Percentiles rank a stretch among this genome's conserved stretches.
phyloP scores from a whole-genome alignment of 192 early-diverging fungal genomes.

The Rhizoclosmatium sp. region DNA sequence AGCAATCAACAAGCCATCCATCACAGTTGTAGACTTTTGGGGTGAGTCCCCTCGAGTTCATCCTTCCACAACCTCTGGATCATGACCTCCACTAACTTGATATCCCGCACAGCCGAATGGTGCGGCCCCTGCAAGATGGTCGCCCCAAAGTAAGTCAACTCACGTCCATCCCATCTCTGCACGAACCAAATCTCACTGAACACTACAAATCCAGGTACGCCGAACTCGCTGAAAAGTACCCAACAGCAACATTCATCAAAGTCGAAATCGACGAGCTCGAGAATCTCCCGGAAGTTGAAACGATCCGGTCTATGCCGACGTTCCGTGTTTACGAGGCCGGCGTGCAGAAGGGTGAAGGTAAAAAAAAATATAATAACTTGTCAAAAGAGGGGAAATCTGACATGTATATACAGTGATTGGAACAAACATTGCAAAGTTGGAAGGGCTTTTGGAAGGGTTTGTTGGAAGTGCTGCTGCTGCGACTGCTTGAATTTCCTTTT shows the following conservation, averaged over 20 bases:
- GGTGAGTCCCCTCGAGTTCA: neutral
- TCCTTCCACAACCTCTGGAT: slow-evolving; percentile 1
- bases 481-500: too few species aligned
- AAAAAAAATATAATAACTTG: too few species aligned
- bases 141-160: neutral
- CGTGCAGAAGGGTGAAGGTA: neutral
- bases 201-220: neutral
- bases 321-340: neutral
- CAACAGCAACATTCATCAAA: neutral
- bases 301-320: neutral
- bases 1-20: too few species aligned
- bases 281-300: neutral
- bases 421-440: too few species aligned
- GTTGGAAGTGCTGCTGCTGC: too few species aligned
- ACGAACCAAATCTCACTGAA: too few species aligned
- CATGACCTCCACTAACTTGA: neutral
- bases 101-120: neutral
- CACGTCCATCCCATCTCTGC: neutral
- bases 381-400: too few species aligned
- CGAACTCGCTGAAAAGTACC: neutral
- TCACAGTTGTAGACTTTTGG: too few species aligned
- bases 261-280: neutral
- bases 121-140: slow-evolving; percentile 21
- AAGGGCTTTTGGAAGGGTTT: too few species aligned
- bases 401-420: too few species aligned